A percentile compares a stretch with the other conserved stretches of the same genome.
Evolutionary conservation across 352 stramenopile genomes (phyloP).

Genomic region (Pythium dissimile): DNA sequence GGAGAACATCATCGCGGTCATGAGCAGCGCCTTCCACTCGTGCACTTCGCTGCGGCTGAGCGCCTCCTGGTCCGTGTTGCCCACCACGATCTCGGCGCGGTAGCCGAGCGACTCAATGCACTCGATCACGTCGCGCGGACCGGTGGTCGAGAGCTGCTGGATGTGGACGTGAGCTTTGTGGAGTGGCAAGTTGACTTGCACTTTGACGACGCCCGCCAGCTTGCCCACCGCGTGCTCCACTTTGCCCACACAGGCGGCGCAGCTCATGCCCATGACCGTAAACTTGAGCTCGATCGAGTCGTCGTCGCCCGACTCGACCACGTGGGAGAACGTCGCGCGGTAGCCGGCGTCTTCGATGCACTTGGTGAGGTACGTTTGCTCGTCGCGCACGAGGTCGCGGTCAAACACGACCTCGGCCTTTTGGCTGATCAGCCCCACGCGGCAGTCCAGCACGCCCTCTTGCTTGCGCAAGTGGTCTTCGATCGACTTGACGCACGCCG

Average conservation of each 20-base stretch:
- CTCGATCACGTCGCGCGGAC: conserved; percentile 66
- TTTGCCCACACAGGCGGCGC: conserved; percentile 54
- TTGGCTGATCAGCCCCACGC: conserved; percentile 81
- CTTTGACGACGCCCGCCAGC: conserved; percentile 71
- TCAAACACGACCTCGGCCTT: conserved; percentile 86
- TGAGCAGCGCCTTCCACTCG: conserved; percentile 72
- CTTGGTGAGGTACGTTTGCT: conserved; percentile 37
- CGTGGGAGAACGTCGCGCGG: conserved; percentile 72
- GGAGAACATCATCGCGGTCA: conserved; percentile 80
- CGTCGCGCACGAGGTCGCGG: conserved; percentile 57
- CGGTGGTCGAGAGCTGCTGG: conserved; percentile 71
- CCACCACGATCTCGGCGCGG: conserved; percentile 43
- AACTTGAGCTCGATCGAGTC: conserved; percentile 83
- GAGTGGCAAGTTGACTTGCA: conserved; percentile 54
- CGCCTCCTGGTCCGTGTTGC: conserved; percentile 55
- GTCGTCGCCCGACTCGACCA: conserved; percentile 67
- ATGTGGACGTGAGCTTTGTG: conserved; percentile 79
- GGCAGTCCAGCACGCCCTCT: conserved; percentile 67
- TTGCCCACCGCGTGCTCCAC: conserved; percentile 61
- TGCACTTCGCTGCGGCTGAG: conserved; percentile 68
- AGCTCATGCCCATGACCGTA: conserved; percentile 64
- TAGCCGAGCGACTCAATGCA: conserved; percentile 69
- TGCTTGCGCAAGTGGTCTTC: conserved; percentile 69
- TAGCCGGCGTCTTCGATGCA: conserved; percentile 79
- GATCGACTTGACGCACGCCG: conserved; percentile 84